Evolutionary conservation across 177 flowering plant genomes (phyloP).

Genomic region (Vitis hybrid): DNA sequence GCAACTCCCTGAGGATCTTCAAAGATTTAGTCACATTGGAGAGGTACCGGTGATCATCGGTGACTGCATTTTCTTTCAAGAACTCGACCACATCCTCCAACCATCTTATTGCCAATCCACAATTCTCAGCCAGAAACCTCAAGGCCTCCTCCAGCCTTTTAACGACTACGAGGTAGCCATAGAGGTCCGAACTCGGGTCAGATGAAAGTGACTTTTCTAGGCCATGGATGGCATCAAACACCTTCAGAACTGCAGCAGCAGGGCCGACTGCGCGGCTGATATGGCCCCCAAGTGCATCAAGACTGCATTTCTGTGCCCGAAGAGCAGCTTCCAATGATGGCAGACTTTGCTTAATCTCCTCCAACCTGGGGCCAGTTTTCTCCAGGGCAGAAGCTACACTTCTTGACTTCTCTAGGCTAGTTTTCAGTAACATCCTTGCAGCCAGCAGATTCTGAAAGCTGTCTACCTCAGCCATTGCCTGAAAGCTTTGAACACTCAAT

Average conservation of each 20-base stretch:
- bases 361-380: constrained; percentile 57
- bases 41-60: constrained; percentile 44
- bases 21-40: constrained; percentile 46
- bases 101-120: constrained; percentile 75
- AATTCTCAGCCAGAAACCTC: constrained; percentile 61
- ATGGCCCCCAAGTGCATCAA: constrained; percentile 50
- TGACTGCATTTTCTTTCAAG: constrained; percentile 45
- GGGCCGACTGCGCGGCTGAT: constrained; percentile 63
- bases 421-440: constrained; percentile 46
- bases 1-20: constrained; percentile 48
- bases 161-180: constrained; percentile 45
- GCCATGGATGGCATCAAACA: constrained; percentile 59
- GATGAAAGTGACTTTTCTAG: constrained; percentile 54
- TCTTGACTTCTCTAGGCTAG: constrained; percentile 65
- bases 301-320: constrained; percentile 40
- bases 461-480: constrained; percentile 20
- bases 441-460: constrained; percentile 42
- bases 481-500: neutral
- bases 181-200: constrained; percentile 46
- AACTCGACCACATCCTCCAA: constrained; percentile 61
- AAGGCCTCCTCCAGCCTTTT: constrained; percentile 70
- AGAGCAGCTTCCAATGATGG: constrained; percentile 52
- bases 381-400: constrained; percentile 51
- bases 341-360: constrained; percentile 46
- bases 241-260: constrained; percentile 68